These are phyloP conservation scores for Bacidia gigantensis DNA, from an alignment of 495 filamentous ascomycete species.

Conservation along the genomic window DNA sequence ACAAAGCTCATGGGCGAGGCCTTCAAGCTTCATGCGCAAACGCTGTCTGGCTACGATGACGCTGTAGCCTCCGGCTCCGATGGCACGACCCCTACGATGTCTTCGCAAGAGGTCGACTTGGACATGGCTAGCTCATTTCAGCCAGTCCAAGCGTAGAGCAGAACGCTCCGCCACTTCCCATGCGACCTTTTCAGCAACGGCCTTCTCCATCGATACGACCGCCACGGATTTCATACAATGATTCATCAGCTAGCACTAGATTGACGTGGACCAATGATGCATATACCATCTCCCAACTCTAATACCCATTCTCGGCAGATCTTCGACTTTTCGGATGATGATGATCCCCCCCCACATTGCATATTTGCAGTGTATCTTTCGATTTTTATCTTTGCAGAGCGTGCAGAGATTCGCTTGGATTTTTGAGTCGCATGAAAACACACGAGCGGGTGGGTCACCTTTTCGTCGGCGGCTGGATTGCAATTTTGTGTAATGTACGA, in stretches of 20 bases:
- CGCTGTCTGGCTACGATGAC: conserved; percentile 86
- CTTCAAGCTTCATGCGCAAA: conserved; percentile 92
- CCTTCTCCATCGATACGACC: not conserved
- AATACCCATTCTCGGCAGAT: not conserved
- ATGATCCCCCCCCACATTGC: not conserved
- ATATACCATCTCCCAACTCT: not conserved
- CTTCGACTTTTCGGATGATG: not conserved
- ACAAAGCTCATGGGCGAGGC: conserved; percentile 96
- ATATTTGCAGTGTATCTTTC: not conserved
- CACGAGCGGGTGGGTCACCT: not conserved
- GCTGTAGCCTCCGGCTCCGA: conserved; percentile 28
- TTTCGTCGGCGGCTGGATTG: not conserved
- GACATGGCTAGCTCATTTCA: conserved; percentile 17
- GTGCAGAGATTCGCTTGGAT: not conserved
- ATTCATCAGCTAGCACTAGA: not conserved
- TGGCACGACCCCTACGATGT: conserved; percentile 18
- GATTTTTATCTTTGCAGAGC: not conserved
- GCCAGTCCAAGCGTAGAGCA: conserved; percentile 4
- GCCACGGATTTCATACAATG: not conserved
- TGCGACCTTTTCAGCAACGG: not conserved
- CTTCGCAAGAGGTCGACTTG: conserved; percentile 17
- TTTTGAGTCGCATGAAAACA: not conserved
- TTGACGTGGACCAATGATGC: not conserved
- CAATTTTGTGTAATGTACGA: not conserved
- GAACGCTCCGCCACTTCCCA: not conserved